Evolutionary conservation across 805 yeast species (phyloP), one percentile per base, ranked within the genome.

Genomic region (Wickerhamiella lipophila): DNA sequence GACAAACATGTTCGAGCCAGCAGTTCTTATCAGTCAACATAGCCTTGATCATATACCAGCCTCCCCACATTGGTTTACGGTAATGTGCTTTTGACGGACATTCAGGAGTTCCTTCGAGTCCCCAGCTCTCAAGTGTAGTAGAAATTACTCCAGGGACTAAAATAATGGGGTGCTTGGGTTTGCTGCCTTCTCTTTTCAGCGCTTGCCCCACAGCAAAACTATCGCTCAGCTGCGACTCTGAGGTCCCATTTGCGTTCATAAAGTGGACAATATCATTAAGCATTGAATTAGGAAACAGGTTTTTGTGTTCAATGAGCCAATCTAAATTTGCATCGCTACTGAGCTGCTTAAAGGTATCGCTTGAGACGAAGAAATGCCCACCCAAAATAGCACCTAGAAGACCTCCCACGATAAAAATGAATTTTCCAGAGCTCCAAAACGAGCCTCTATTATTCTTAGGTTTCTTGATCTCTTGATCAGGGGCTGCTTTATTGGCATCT

Each of bases 81-180:
- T 89, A 92, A 64, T 89, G 94, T 8, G 79, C 73, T 51, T 79
- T 76, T 34, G 86, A 75, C 3, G 94, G 92, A 63, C 98, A 92
- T 6, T 79, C 92, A 2, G 69, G 75, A 4, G 81, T 74, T 9
- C 87, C 87, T 29, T 69, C 74, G 2, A 84, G 69, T 0, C 94
- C 81, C 98, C 98, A 92, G 44, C 87, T 79, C 64, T 92, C 98
- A 32, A 92, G 71, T 3, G 96, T 96, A 0, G 97, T 88, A 26
- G 95, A 83, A 49, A 85, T 84, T 12, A 89, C 96, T 3, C 98
- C 98, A 0, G 98, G 98, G 16, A 92, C 85, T 79, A 92, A 75
- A 3, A 92, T 75, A 12, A 92, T 95, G 6, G 95, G 94, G 64
- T 77, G 73, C 54, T 82, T 76, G 0, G 79, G 72, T 2, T 53